Conservation (phyloP, 2,329 filamentous ascomycete genomes). For the Monilinia aucupariae region DNA sequence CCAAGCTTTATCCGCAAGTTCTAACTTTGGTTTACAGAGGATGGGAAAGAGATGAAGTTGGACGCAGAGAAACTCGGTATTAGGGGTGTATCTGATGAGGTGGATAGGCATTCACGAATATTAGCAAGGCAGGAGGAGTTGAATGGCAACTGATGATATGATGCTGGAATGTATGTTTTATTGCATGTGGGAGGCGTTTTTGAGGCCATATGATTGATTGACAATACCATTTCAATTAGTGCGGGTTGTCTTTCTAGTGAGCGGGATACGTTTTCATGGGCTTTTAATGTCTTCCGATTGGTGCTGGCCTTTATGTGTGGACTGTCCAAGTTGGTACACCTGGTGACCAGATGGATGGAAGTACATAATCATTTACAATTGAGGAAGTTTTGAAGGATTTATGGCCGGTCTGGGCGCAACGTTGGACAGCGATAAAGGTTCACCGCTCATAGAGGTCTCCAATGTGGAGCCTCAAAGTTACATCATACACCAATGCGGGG, state of each 20-base stretch:
- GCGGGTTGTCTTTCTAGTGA: background rate
- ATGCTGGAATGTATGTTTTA: conserved; percentile 19
- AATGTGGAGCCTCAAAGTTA: background rate
- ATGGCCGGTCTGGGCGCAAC: background rate
- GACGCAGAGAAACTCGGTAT: conserved; percentile 78
- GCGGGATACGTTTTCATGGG: background rate
- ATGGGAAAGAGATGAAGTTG: conserved; percentile 83
- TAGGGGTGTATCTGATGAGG: conserved; percentile 79
- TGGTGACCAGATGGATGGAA: background rate
- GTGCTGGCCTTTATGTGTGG: background rate
- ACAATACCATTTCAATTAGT: conserved; percentile 5
- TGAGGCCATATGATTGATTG: conserved; percentile 13
- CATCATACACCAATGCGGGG: conserved; percentile 1
- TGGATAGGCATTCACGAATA: conserved; percentile 80
- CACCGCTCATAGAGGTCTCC: background rate
- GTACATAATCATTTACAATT: too few relatives aligned
- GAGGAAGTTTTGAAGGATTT: background rate
- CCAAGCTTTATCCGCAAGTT: background rate
- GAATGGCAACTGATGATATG: conserved; percentile 38
- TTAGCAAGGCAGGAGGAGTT: conserved; percentile 81
- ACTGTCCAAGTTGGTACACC: background rate
- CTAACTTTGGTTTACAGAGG: conserved; percentile 53
- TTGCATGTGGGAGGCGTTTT: conserved; percentile 31
- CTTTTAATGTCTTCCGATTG: background rate
- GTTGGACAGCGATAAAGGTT: background rate